These are phyloP conservation scores for Fusarium sp. DNA, from an alignment of 2,329 filamentous ascomycete genomes.

Conservation along the genomic window DNA sequence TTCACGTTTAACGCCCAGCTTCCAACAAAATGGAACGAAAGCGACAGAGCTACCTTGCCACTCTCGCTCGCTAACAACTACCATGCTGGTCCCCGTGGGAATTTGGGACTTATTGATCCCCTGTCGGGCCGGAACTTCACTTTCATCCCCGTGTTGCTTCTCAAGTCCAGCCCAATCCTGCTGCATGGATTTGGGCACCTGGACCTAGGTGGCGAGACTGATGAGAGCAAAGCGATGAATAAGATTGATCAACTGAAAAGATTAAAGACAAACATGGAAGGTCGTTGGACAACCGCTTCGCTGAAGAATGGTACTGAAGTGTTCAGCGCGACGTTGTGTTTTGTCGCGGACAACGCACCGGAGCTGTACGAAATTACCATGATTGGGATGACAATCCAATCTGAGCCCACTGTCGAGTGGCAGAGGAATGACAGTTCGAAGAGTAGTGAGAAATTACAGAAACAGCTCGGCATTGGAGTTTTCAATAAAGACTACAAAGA, in stretches of 20 bases:
- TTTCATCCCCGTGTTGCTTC: not conserved
- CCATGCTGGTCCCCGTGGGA: accelerated
- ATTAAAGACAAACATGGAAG: not conserved
- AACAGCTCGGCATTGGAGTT: not conserved
- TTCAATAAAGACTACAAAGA: not conserved
- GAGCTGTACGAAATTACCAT: not conserved
- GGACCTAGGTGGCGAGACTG: not conserved
- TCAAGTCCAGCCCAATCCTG: not conserved
- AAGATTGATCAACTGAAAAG: not conserved
- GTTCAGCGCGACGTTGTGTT: not conserved
- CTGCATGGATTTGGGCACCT: not conserved
- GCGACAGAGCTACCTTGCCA: not conserved
- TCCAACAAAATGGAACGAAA: not conserved
- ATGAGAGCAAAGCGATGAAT: not conserved
- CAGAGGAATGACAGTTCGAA: not conserved
- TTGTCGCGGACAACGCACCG: accelerated
- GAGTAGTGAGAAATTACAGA: not conserved
- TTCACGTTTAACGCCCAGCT: not conserved
- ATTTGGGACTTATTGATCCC: not conserved
- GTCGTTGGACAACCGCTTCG: not conserved
- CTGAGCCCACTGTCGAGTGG: not conserved
- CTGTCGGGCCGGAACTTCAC: not conserved
- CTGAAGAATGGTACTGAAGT: not conserved
- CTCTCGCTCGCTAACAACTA: not conserved
- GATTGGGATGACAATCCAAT: no score